phyloP scores from a whole-genome alignment of 208 protist species.

The Ichthyophonus hoferi region DNA sequence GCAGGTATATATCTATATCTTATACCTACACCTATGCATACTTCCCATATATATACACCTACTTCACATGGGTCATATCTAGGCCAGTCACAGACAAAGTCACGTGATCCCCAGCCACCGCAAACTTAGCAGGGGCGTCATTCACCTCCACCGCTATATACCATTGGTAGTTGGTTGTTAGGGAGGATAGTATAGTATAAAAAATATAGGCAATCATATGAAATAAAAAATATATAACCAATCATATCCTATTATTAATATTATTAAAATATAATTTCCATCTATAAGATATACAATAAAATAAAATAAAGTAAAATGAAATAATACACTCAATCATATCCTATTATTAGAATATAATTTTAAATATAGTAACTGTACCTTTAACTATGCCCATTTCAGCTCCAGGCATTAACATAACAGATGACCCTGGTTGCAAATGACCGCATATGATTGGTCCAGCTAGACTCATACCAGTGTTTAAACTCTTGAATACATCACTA shows the following conservation, averaged over 20 bases:
- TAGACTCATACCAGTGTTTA: background rate
- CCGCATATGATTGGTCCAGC: background rate
- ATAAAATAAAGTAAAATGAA: too few relatives aligned
- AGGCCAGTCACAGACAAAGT: background rate
- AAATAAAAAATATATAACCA: too few relatives aligned
- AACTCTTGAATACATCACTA: conserved; percentile 27
- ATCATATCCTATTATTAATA: too few relatives aligned
- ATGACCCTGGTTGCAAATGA: background rate
- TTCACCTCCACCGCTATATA: background rate
- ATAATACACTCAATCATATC: too few relatives aligned
- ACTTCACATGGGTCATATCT: background rate
- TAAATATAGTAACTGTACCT: background rate
- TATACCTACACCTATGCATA: background rate
- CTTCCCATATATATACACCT: background rate
- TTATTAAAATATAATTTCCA: too few relatives aligned
- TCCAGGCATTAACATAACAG: conserved; percentile 9
- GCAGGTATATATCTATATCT: too few relatives aligned
- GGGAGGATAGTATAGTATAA: too few relatives aligned
- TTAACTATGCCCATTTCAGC: conserved; percentile 1
- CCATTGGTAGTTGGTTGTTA: too few relatives aligned
- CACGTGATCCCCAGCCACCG: conserved; percentile 30
- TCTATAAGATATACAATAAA: too few relatives aligned
- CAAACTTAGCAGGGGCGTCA: background rate
- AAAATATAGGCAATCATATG: too few relatives aligned
- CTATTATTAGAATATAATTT: background rate